These are phyloP conservation scores for Pythium rishiriense DNA, from an alignment of 352 stramenopile species.

Conservation along the genomic window DNA sequence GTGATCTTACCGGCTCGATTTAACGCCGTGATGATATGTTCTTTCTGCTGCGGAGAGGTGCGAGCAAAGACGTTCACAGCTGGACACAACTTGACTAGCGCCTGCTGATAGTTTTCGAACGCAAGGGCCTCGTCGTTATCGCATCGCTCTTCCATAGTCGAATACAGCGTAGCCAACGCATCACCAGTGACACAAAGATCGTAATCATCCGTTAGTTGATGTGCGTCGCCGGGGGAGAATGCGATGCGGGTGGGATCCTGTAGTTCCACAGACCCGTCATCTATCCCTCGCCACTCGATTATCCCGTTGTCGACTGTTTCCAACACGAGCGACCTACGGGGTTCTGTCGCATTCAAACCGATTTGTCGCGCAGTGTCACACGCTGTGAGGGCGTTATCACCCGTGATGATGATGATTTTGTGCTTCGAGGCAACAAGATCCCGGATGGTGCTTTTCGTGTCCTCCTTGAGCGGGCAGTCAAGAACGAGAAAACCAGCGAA, in stretches of 20 bases:
- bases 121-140: slow-evolving; percentile 26
- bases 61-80: slow-evolving; percentile 88
- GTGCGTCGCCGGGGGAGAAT: slow-evolving; percentile 23
- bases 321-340: slow-evolving; percentile 28
- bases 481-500: slow-evolving; percentile 94
- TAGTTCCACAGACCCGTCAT: slow-evolving; percentile 26
- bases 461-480: slow-evolving; percentile 91
- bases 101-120: slow-evolving; percentile 33
- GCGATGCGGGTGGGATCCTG: slow-evolving; percentile 8
- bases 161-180: slow-evolving; percentile 29
- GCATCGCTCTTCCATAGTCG: slow-evolving; percentile 7
- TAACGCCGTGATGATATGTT: slow-evolving; percentile 87
- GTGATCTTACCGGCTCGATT: slow-evolving; percentile 86
- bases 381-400: slow-evolving; percentile 93
- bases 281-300: slow-evolving; percentile 34
- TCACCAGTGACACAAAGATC: slow-evolving; percentile 46
- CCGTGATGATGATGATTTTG: slow-evolving; percentile 93
- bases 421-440: slow-evolving; percentile 82
- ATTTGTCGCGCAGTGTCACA: slow-evolving; percentile 91
- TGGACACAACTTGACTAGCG: slow-evolving; percentile 33
- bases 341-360: slow-evolving; percentile 47
- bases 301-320: slow-evolving; percentile 5
- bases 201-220: slow-evolving; percentile 22
- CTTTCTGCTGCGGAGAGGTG: slow-evolving; percentile 92
- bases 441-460: slow-evolving; percentile 84